Evolutionary conservation across 2,329 filamentous ascomycete genomes (phyloP), one percentile per base, ranked within the genome.

Genomic region (Beauveria asiatica): DNA sequence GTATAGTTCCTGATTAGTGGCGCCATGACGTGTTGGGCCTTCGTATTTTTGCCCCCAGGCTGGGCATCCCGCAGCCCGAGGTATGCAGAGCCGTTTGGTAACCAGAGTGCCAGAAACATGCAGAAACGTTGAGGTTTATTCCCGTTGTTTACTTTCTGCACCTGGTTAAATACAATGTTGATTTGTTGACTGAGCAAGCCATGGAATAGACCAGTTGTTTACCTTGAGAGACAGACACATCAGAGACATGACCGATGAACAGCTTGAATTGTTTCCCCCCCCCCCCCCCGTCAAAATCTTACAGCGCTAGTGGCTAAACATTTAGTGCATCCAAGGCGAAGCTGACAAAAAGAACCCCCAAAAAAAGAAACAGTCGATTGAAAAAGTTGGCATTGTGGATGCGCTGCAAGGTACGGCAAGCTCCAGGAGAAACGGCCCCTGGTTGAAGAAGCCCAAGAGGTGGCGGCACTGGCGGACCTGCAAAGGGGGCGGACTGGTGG

Each of bases 1-100:
- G 33, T 5, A 13, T 37, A 33, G 30, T 37, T 37, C 33, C 33
- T 37, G 33, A 37, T 37, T 37, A 27, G 5, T 19, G 46, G 44
- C 54, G 56, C 56, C 25, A 58, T 58, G 56, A 58, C 56, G 56
- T 58, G 37, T 19, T 42, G 23, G 25, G 46, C 37, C 46, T 58
- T 37, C 56, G 56, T 58, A 58, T 51, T 51, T 25, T 19, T 16
- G 21, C 7, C 39, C 30, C 13, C 39, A 7, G 45, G 17, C 23
- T 50, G 45, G 23, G 33, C 33, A 37, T 37, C 33, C 33, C 33
- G 11, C 33, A 1, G 33, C 33, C 33, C 33, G 19, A 25, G 39
- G 55, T 33, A 55, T 55, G 52, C 19, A 55, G 42, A 13, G 21
- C 5, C n/a, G 55, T 33, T 6, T n/a, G 33, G 33, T 37, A 13